phyloP scores from a whole-genome alignment of 2,329 filamentous ascomycete species.

The Cladophialophora chaetospira region DNA sequence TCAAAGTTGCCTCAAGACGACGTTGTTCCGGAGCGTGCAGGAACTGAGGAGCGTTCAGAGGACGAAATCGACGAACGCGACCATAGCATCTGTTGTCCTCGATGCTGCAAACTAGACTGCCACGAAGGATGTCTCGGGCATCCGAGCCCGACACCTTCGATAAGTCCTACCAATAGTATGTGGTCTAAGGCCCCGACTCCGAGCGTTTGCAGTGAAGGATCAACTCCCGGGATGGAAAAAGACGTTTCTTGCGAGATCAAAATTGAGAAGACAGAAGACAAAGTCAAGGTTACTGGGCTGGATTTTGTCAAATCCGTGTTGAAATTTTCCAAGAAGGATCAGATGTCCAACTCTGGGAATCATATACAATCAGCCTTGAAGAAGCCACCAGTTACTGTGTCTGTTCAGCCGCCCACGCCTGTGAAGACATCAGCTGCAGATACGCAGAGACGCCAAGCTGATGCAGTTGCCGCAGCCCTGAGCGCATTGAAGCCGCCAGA shows the following conservation, averaged over 20 bases:
- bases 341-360: conserved; percentile 1
- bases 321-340: conserved; percentile 7
- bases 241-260: conserved; percentile 1
- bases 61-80: conserved; percentile 18
- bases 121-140: conserved; percentile 34
- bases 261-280: conserved; percentile 1
- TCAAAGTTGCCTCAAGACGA: neutral
- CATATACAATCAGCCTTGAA: conserved; percentile 2
- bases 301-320: conserved; percentile 14
- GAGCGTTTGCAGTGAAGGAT: conserved; percentile 18
- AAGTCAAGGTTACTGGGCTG: conserved; percentile 7
- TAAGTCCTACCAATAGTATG: conserved; percentile 18
- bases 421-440: neutral
- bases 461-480: neutral
- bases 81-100: conserved; percentile 30
- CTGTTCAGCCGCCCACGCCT: conserved; percentile 11
- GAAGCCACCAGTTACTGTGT: conserved; percentile 8
- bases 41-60: neutral
- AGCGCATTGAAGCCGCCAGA: neutral
- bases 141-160: conserved; percentile 23
- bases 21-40: neutral
- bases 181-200: conserved; percentile 16
- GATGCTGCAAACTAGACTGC: conserved; percentile 31
- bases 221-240: neutral
- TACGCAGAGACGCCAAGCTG: neutral